These are phyloP conservation scores for Tarenaya hassleriana DNA, from an alignment of 345 rosid species.

Conservation along the genomic window DNA sequence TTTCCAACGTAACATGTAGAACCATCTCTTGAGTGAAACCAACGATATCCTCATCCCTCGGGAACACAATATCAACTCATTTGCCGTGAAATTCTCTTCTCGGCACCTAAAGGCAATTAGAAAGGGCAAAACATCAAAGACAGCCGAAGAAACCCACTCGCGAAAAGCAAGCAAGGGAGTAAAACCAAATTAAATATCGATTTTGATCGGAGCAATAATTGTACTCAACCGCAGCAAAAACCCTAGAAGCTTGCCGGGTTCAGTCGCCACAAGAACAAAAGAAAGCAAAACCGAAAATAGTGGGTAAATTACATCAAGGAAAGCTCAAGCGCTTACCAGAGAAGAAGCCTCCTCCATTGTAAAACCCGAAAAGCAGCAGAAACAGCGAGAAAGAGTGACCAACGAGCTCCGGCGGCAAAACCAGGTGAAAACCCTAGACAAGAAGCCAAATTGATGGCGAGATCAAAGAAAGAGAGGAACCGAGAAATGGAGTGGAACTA, in stretches of 20 bases:
- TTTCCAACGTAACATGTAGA: constrained; percentile 25
- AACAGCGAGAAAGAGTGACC: constrained; percentile 11
- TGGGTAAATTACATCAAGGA: background rate
- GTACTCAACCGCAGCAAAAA: constrained; percentile 16
- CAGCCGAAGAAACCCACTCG: background rate
- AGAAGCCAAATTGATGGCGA: constrained; percentile 3
- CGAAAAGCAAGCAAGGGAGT: background rate
- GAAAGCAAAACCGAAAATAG: constrained; percentile 1
- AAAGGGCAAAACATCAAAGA: background rate
- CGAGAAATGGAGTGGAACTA: background rate
- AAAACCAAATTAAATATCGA: constrained; percentile 10
- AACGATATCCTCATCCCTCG: constrained; percentile 25
- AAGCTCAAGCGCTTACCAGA: constrained; percentile 22
- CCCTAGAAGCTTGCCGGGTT: constrained; percentile 27
- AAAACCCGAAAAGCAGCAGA: background rate
- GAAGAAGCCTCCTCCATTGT: constrained; percentile 9
- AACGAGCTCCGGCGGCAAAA: constrained; percentile 18
- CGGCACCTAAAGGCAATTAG: constrained; percentile 12
- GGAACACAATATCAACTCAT: background rate
- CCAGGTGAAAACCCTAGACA: constrained; percentile 5
- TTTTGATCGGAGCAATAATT: background rate
- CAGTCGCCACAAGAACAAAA: constrained; percentile 2
- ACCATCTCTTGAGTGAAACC: constrained; percentile 30
- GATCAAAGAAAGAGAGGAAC: background rate
- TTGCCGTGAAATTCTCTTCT: background rate